Evolutionary conservation across 345 rosid species (phyloP).

Genomic region (Lepidium sativum): DNA sequence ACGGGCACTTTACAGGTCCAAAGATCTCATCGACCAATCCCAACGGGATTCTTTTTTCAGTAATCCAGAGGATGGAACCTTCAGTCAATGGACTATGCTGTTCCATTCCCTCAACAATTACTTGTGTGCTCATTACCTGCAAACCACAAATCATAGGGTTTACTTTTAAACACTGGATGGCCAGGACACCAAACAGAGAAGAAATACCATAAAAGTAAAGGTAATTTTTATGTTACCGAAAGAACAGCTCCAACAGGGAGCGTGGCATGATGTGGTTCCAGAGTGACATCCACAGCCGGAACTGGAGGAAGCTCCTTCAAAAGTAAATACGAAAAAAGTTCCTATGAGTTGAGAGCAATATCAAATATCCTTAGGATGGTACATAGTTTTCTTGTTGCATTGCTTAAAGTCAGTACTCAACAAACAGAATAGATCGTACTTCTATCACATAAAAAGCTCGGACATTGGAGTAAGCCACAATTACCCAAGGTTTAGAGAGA

Average conservation of each 20-base stretch:
- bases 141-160: constrained; percentile 2
- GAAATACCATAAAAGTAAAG: not conserved
- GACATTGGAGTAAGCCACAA: not conserved
- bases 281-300: constrained; percentile 49
- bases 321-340: not conserved
- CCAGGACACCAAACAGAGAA: constrained; percentile 6
- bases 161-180: not conserved
- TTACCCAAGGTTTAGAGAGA: not conserved
- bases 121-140: constrained; percentile 67
- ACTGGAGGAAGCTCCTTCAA: constrained; percentile 77
- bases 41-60: constrained; percentile 50
- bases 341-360: not conserved
- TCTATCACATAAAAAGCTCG: not conserved
- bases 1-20: constrained; percentile 89
- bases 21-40: constrained; percentile 89
- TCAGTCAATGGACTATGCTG: constrained; percentile 77
- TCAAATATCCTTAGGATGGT: not conserved
- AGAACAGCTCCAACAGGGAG: constrained; percentile 75
- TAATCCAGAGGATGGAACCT: constrained; percentile 84
- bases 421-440: not conserved
- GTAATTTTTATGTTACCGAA: constrained; percentile 39
- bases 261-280: constrained; percentile 60
- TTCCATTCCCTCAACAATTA: constrained; percentile 77
- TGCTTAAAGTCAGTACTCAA: not conserved
- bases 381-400: not conserved